A percentile compares a stretch with the other conserved stretches of the same genome.
These are phyloP conservation scores for Diospyros lotus DNA, from an alignment of 148 eudicot genomes.

Conservation along the genomic window DNA sequence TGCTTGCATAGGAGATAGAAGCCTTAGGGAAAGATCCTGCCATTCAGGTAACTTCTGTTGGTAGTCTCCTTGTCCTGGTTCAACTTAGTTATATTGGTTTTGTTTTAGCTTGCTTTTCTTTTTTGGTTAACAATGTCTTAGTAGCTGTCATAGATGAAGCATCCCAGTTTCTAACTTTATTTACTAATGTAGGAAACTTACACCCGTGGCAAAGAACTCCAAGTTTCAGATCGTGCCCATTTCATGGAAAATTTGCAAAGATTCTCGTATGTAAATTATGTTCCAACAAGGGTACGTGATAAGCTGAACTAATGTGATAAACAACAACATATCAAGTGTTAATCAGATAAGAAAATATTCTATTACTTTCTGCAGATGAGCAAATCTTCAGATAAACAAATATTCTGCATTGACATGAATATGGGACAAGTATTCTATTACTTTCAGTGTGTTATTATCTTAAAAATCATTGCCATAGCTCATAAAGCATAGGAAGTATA, in stretches of 20 bases:
- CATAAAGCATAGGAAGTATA: too few species aligned
- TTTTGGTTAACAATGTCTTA: background rate
- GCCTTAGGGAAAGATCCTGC: constrained; percentile 80
- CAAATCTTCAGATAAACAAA: too few species aligned
- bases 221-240: constrained; percentile 80
- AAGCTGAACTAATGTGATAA: background rate
- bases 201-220: constrained; percentile 79
- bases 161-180: constrained; percentile 4
- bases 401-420: too few species aligned
- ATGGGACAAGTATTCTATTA: too few species aligned
- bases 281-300: constrained; percentile 77
- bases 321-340: background rate
- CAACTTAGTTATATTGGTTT: background rate
- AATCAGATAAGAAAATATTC: too few species aligned
- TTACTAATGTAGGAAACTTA: constrained; percentile 60
- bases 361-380: too few species aligned
- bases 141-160: constrained; percentile 3
- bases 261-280: constrained; percentile 63
- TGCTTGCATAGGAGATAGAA: constrained; percentile 65
- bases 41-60: constrained; percentile 62
- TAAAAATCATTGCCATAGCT: too few species aligned
- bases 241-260: constrained; percentile 86
- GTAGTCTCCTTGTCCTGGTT: background rate
- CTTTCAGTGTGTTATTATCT: too few species aligned
- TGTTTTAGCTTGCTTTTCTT: background rate